Evolutionary conservation across 2,329 filamentous ascomycete species (phyloP).

Genomic region (Fonsecaea monophora): DNA sequence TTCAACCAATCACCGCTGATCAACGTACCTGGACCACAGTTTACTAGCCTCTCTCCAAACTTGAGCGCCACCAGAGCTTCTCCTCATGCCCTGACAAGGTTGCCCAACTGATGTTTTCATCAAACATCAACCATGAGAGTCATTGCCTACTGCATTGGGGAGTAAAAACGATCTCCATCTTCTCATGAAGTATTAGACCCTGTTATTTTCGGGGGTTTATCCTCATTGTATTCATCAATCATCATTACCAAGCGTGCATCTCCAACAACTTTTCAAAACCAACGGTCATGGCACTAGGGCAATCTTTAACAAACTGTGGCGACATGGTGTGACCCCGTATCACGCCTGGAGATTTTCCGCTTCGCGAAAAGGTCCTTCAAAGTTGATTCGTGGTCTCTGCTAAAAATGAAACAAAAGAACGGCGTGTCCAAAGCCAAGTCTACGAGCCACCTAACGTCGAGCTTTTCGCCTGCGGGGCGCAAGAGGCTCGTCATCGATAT

Average conservation of each 20-base stretch:
- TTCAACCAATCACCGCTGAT: not conserved
- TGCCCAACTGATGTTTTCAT: too few species aligned
- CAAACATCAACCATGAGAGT: too few species aligned
- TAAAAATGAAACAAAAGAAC: not conserved
- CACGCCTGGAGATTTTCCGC: not conserved
- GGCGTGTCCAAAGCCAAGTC: not conserved
- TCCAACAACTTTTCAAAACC: not conserved
- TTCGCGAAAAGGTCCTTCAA: not conserved
- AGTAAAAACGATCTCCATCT: too few species aligned
- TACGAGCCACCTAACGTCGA: not conserved
- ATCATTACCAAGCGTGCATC: not conserved
- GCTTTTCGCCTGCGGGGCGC: not conserved
- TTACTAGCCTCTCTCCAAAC: too few species aligned
- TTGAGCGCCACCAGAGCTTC: not conserved
- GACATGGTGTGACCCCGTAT: not conserved
- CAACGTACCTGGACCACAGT: too few species aligned
- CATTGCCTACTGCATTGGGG: too few species aligned
- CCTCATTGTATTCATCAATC: not conserved
- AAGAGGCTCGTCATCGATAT: slow-evolving; percentile 50
- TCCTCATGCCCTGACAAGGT: not conserved
- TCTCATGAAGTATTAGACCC: too few species aligned
- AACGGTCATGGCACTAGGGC: not conserved
- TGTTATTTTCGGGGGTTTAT: too few species aligned
- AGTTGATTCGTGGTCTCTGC: not conserved
- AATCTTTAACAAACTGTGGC: not conserved